Conservation (phyloP, 495 filamentous ascomycete genomes). For the Acidiella bohemica region DNA sequence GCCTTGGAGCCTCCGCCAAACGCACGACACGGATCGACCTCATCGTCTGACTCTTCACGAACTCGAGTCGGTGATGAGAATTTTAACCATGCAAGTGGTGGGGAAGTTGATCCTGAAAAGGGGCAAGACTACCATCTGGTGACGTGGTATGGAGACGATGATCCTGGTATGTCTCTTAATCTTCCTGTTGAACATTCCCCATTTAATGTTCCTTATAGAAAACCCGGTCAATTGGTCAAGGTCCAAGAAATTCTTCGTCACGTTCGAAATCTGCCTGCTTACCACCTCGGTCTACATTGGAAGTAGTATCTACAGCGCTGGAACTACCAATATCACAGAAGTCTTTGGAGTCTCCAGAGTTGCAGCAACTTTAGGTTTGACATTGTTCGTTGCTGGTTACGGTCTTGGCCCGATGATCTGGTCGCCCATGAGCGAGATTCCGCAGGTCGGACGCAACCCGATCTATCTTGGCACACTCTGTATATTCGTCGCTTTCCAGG, state of each 20-base stretch:
- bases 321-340: constrained; percentile 25
- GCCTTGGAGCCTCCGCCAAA: constrained; percentile 5
- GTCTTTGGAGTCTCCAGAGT: constrained; percentile 36
- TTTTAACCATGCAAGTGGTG: constrained; percentile 23
- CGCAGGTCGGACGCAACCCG: constrained; percentile 37
- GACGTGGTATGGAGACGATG: constrained; percentile 22
- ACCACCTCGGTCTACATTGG: constrained; percentile 39
- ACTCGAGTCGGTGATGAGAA: constrained; percentile 6
- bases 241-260: constrained; percentile 35
- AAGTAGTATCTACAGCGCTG: constrained; percentile 34
- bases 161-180: constrained; percentile 19
- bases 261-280: constrained; percentile 33
- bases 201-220: too few relatives aligned
- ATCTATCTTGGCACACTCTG: constrained; percentile 36
- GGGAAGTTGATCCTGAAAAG: constrained; percentile 26
- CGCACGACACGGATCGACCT: neutral
- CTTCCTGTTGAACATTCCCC: too few relatives aligned
- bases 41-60: constrained; percentile 6
- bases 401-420: constrained; percentile 38
- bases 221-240: too few relatives aligned
- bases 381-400: constrained; percentile 37
- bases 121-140: constrained; percentile 25
- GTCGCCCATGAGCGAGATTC: constrained; percentile 39
- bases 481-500: constrained; percentile 40
- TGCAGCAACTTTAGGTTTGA: constrained; percentile 37